Evolutionary conservation across 2,329 filamentous ascomycete genomes (phyloP).

Genomic region (Thelonectria rubi): DNA sequence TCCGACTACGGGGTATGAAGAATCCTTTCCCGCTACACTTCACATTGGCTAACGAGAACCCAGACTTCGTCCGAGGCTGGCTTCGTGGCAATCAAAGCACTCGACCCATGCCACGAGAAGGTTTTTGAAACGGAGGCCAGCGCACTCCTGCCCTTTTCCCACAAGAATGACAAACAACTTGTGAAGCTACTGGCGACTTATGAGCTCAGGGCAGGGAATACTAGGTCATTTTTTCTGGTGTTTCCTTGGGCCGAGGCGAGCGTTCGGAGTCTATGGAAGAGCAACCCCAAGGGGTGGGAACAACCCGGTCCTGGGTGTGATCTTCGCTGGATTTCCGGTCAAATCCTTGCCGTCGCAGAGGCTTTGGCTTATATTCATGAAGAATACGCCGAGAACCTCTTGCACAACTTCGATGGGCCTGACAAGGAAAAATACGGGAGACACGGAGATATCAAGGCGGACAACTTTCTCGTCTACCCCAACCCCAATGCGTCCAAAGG

Average conservation of each 20-base stretch:
- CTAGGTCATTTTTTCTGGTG: neutral
- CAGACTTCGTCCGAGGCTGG: neutral
- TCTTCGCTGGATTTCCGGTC: neutral
- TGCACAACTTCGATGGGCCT: neutral
- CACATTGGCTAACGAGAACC: neutral
- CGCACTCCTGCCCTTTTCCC: neutral
- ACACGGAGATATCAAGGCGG: conserved; percentile 11
- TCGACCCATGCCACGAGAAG: neutral
- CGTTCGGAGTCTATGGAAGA: neutral
- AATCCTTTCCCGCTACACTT: neutral
- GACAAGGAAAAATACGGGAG: neutral
- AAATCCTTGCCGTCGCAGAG: neutral
- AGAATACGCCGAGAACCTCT: neutral
- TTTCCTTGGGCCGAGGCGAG: conserved; percentile 7
- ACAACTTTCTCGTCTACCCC: conserved; percentile 1
- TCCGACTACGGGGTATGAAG: neutral
- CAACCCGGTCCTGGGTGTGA: neutral
- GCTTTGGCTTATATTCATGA: neutral
- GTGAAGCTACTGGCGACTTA: conserved; percentile 4
- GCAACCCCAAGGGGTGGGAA: neutral
- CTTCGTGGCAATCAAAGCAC: neutral
- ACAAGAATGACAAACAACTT: neutral
- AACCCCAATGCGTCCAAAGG: neutral
- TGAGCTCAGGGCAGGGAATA: neutral
- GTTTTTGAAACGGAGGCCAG: neutral